phyloP scores from a whole-genome alignment of 2,329 filamentous ascomycete species.

The Shiraia sp. region DNA sequence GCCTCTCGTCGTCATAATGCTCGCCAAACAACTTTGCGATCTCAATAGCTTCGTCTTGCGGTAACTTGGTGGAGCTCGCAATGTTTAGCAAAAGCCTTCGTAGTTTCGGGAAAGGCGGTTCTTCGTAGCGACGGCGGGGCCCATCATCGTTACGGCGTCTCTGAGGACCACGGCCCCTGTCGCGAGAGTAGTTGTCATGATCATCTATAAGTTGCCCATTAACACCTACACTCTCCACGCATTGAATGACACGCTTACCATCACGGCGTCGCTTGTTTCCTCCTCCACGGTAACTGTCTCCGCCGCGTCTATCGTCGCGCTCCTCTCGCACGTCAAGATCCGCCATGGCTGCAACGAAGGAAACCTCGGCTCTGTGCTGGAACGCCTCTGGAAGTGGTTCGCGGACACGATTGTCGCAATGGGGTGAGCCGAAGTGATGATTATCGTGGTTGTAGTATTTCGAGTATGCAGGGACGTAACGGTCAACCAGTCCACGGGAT shows the following conservation, averaged over 20 bases:
- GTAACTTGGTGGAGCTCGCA: conserved; percentile 43
- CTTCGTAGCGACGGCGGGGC: conserved; percentile 40
- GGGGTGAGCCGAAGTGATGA: conserved; percentile 6
- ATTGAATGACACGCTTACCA: conserved; percentile 21
- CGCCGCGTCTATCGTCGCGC: conserved; percentile 34
- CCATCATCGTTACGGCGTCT: conserved; percentile 34
- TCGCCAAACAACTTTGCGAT: conserved; percentile 70
- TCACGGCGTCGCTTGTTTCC: conserved; percentile 39
- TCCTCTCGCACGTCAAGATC: conserved; percentile 36
- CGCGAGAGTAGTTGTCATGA: conserved; percentile 28
- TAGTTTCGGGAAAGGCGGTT: conserved; percentile 39
- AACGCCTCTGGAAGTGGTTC: conserved; percentile 11
- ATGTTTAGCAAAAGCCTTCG: conserved; percentile 42
- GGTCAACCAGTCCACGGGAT: not conserved
- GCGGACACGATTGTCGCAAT: conserved; percentile 6
- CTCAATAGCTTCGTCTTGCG: conserved; percentile 42
- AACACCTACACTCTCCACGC: not conserved
- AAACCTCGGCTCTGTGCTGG: conserved; percentile 13
- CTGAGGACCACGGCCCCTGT: conserved; percentile 36
- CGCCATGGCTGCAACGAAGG: conserved; percentile 27
- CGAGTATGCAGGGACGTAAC: not conserved
- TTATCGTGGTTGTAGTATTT: conserved; percentile 5
- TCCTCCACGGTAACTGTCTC: conserved; percentile 29
- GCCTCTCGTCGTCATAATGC: conserved; percentile 75
- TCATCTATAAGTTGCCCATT: conserved; percentile 25